Conservation (phyloP, 352 stramenopile species). For the Elongisporangium senticosum region DNA sequence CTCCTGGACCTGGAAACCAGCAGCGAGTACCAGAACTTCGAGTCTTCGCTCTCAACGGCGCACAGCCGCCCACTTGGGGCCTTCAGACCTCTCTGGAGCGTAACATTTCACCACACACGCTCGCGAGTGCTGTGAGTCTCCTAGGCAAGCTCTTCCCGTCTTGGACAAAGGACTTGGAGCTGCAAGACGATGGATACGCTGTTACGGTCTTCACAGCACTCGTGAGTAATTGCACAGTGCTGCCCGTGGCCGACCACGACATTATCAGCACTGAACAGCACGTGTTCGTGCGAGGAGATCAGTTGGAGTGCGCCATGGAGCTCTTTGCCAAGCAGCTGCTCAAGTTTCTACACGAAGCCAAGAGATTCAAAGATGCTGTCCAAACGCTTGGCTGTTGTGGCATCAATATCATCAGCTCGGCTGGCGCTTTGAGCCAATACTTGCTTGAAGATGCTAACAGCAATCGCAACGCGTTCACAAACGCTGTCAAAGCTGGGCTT, state of each 20-base stretch:
- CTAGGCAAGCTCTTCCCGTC: background rate
- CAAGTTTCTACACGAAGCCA: conserved; percentile 32
- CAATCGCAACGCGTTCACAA: conserved; percentile 35
- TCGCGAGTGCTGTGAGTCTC: background rate
- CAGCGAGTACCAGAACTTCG: background rate
- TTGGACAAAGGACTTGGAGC: conserved; percentile 3
- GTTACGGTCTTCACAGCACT: conserved; percentile 16
- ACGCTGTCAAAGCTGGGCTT: conserved; percentile 39
- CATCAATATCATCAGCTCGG: conserved; percentile 10
- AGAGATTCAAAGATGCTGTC: conserved; percentile 3
- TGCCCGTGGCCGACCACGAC: conserved; percentile 3
- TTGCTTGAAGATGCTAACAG: conserved; percentile 16
- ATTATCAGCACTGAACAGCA: conserved; percentile 28
- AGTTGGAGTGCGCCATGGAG: conserved; percentile 39
- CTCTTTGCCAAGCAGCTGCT: conserved; percentile 46
- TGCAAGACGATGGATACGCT: conserved; percentile 19
- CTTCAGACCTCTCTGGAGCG: conserved; percentile 11
- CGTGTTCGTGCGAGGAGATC: conserved; percentile 25
- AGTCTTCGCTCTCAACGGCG: conserved; percentile 4
- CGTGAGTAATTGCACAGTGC: conserved; percentile 14
- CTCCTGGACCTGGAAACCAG: conserved; percentile 1
- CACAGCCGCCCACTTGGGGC: conserved; percentile 17
- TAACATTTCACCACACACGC: background rate
- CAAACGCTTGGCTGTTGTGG: conserved; percentile 9
- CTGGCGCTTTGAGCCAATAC: conserved; percentile 4